These are phyloP conservation scores for Camellia granthamiana DNA, from an alignment of 148 eudicot species.

Conservation along the genomic window DNA sequence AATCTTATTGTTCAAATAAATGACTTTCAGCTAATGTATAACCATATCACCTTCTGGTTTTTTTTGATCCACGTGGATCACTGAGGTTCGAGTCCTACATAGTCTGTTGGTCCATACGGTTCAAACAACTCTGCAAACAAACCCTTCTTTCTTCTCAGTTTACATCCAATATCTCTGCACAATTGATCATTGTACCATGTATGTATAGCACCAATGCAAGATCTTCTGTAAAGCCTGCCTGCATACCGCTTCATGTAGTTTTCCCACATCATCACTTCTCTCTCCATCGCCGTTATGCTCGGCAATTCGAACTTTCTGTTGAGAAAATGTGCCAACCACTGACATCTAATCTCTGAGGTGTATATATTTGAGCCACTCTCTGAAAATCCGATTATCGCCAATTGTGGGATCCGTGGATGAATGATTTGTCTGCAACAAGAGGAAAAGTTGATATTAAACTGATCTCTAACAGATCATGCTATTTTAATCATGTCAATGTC, in stretches of 20 bases:
- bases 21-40: no score
- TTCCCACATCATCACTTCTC: slow-evolving; percentile 7
- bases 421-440: slow-evolving; percentile 10
- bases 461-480: no score
- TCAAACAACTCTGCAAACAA: slow-evolving; percentile 14
- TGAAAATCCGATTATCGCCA: slow-evolving; percentile 7
- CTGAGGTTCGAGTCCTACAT: not conserved
- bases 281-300: slow-evolving; percentile 11
- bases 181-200: slow-evolving; percentile 17
- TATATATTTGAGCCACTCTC: not conserved
- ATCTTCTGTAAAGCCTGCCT: not conserved
- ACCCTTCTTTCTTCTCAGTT: slow-evolving; percentile 13
- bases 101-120: slow-evolving; percentile 13
- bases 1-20: no score
- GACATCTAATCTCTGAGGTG: slow-evolving; percentile 14
- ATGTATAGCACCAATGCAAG: slow-evolving; percentile 9
- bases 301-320: slow-evolving; percentile 3
- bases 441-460: not conserved
- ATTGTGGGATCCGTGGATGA: slow-evolving; percentile 9
- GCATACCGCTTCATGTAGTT: slow-evolving; percentile 15
- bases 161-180: slow-evolving; percentile 14
- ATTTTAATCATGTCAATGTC: no score
- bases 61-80: not conserved
- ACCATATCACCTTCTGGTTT: not conserved
- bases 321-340: slow-evolving; percentile 18